Evolutionary conservation across 257 asterid species (phyloP).

Genomic region (Nicotiana noctiflora): DNA sequence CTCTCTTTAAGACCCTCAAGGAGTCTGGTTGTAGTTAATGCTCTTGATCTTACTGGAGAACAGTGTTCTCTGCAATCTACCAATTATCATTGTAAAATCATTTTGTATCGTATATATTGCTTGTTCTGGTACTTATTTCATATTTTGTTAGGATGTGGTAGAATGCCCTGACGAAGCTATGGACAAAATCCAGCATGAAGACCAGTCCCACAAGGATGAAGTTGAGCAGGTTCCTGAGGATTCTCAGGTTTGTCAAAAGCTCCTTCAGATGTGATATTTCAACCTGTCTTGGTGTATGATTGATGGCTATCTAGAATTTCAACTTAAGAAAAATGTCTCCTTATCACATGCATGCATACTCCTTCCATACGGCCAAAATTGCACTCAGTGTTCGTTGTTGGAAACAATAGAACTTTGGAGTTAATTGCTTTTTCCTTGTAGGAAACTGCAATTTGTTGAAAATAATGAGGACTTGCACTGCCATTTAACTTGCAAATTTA

Average conservation of each 20-base stretch:
- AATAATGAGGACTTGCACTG: too few relatives aligned
- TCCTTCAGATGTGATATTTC: background rate
- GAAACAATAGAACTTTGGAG: too few relatives aligned
- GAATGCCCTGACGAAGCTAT: constrained; percentile 38
- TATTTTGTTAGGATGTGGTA: constrained; percentile 40
- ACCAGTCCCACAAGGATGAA: constrained; percentile 30
- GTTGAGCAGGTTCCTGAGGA: constrained; percentile 29
- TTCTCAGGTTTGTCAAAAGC: constrained; percentile 32
- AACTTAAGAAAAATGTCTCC: background rate
- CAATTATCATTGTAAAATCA: background rate
- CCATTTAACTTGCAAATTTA: too few relatives aligned
- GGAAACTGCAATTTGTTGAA: too few relatives aligned
- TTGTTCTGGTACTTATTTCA: background rate
- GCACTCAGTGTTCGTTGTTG: too few relatives aligned
- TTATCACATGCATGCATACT: too few relatives aligned
- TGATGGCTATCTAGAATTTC: constrained; percentile 3
- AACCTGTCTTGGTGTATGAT: background rate
- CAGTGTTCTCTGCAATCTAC: background rate
- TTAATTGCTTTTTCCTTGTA: too few relatives aligned
- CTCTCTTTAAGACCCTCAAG: too few relatives aligned
- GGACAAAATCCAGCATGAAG: constrained; percentile 39
- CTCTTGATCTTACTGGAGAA: background rate
- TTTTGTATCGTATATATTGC: background rate
- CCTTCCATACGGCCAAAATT: too few relatives aligned
- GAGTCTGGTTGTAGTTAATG: background rate